Conservation (phyloP, 306 rosid genomes). For the Prunus persica region Prunus_persica_NCBIv2 NC_034009.1:19024501-19025000, state of each 20-base stretch:
- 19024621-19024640: neutral
- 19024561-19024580: neutral
- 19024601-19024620: neutral
- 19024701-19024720: conserved; percentile 91
- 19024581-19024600: neutral
- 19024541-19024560: neutral
- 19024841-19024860: conserved; percentile 1
- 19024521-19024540: neutral
- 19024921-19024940: neutral
- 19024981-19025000: neutral
- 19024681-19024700: conserved; percentile 88
- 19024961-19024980: neutral
- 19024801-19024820: neutral
- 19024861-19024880: neutral
- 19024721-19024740: conserved; percentile 85
- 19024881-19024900: neutral
- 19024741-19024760: conserved; percentile 73
- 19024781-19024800: conserved; percentile 27
- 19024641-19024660: conserved; percentile 8
- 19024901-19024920: neutral
- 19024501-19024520: neutral
- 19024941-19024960: neutral
- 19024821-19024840: conserved; percentile 1
- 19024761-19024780: conserved; percentile 86
- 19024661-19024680: conserved; percentile 38